phyloP scores from a whole-genome alignment of 345 rosid species.

The Brassica juncea region DNA sequence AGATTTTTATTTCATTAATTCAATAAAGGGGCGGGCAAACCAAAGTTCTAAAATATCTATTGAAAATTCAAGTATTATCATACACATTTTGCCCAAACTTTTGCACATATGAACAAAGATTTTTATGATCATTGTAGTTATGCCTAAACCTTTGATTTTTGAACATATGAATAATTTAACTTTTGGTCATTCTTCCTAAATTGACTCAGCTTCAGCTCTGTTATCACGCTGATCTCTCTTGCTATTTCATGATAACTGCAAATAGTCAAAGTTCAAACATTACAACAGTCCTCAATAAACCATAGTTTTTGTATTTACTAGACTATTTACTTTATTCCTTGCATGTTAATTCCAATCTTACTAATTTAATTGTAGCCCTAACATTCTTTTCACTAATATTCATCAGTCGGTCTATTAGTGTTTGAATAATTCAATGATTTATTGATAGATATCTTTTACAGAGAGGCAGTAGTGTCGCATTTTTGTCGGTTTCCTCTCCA shows the following conservation, averaged over 20 bases:
- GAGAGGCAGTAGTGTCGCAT: slow-evolving; percentile 26
- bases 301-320: background rate
- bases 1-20: background rate
- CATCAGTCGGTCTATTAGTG: background rate
- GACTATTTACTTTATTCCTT: background rate
- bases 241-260: background rate
- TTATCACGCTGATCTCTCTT: background rate
- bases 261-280: background rate
- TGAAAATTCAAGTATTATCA: background rate
- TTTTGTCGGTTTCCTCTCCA: slow-evolving; percentile 33
- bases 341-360: background rate
- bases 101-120: background rate
- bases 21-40: background rate
- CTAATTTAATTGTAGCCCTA: background rate
- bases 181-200: background rate
- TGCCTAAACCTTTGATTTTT: background rate
- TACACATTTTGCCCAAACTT: background rate
- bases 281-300: background rate
- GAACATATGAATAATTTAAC: background rate
- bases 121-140: background rate
- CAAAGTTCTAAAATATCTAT: background rate
- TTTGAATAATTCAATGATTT: background rate
- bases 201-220: background rate
- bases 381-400: slow-evolving; percentile 2
- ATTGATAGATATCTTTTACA: slow-evolving; percentile 31